Evolutionary conservation across 2,329 filamentous ascomycete genomes (phyloP), one percentile per base, ranked within the genome.

Genomic region (Tolypocladium album): DNA sequence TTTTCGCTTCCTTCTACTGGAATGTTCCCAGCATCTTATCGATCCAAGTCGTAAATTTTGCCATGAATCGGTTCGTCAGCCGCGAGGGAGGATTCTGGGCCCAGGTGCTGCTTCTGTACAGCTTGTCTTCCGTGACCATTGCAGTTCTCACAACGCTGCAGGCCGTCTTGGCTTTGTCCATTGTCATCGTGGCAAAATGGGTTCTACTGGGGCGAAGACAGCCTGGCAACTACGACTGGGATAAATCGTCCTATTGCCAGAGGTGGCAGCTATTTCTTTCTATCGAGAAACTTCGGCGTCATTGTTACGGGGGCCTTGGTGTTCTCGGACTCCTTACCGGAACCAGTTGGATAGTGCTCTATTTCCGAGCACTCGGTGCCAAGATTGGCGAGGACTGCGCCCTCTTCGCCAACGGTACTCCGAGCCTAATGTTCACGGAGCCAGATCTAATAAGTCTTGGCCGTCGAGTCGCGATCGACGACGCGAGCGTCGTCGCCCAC

Each of bases 141-240:
- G 68, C 75, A 20, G 62, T 74, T 50, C 70, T 83, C 56, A 76
- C 76, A 47, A 73, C 75, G 0, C 39, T 72, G 0, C 76, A 81
- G 61, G 72, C 76, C 0, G 45, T 80, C 2, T 39, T 80, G 0
- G 77, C 80, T 2, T 64, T 82, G 1, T 64, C 65, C 2, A 63
- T 79, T 38, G 72, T 80, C 45, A 74, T 84, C 59, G 70, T 63
- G 3, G 69, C 76, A 11, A 84, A 84, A 65, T 84, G 82, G 81
- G 60, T 71, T 2, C 68, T 84, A 2, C 71, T 84, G 31, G 81
- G 81, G 20, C 76, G 76, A 24, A 74, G 81, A 45, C 69, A 70
- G 61, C 77, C 78, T 3, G 82, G 82, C 17, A 79, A 79, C 62
- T 82, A 82, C 64, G 79, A 83, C 68, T 84, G 82, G 82, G 82